phyloP scores from a whole-genome alignment of 176 grass and related monocot genomes.

The Eleusine coracana region DNA sequence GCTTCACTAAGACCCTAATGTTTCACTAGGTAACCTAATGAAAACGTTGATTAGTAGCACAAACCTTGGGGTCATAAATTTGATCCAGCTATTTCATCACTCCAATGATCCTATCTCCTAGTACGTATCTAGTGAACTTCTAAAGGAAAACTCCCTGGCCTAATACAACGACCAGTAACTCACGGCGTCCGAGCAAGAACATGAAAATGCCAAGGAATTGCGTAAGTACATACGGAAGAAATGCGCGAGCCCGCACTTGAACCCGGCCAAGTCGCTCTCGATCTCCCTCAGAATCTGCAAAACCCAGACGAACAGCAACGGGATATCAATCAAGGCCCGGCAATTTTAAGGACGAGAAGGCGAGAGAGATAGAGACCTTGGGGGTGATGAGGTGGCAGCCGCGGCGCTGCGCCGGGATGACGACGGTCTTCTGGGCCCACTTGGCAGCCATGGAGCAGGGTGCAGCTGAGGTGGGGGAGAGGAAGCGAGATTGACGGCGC shows the following conservation, averaged over 20 bases:
- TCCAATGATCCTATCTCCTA: background rate
- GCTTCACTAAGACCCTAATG: background rate
- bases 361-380: slow-evolving; percentile 32
- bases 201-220: background rate
- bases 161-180: background rate
- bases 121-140: background rate
- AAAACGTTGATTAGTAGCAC: background rate
- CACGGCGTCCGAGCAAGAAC: background rate
- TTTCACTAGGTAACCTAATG: slow-evolving; percentile 1
- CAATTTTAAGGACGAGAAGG: background rate
- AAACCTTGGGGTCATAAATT: slow-evolving; percentile 1
- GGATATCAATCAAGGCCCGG: slow-evolving; percentile 4
- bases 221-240: slow-evolving; percentile 70
- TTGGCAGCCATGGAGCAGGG: slow-evolving; percentile 74
- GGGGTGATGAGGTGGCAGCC: slow-evolving; percentile 95
- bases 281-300: slow-evolving; percentile 83
- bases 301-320: background rate
- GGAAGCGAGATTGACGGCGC: background rate
- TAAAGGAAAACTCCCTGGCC: slow-evolving; percentile 10
- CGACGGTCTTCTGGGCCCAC: slow-evolving; percentile 96
- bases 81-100: background rate
- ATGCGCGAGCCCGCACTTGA: slow-evolving; percentile 92
- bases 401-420: slow-evolving; percentile 73
- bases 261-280: slow-evolving; percentile 74
- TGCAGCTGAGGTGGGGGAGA: background rate